Conservation (phyloP, 441 rosid species). For the Brassica hybrid region DNA sequence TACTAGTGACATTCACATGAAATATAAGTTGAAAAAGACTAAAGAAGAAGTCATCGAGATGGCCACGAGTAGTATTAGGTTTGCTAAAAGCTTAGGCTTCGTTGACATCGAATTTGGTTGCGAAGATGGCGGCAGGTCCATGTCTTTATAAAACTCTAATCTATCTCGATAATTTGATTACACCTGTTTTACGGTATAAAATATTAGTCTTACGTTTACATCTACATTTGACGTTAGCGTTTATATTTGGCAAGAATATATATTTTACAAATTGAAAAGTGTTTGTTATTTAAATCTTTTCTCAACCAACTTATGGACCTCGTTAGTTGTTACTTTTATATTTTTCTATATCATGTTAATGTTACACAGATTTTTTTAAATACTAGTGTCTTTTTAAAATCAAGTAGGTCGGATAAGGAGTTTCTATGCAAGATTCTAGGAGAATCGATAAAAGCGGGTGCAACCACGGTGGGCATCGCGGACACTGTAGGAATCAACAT, state of each 20-base stretch:
- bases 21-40: constrained; percentile 37
- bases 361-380: not conserved
- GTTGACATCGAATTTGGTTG: constrained; percentile 26
- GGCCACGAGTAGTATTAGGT: constrained; percentile 14
- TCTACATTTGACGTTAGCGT: not conserved
- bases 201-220: not conserved
- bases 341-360: not conserved
- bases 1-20: too few species aligned
- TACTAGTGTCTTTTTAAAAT: not conserved
- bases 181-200: not conserved
- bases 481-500: constrained; percentile 35
- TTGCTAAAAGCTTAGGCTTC: constrained; percentile 32
- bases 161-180: not conserved
- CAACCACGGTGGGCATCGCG: constrained; percentile 9
- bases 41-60: constrained; percentile 39
- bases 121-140: constrained; percentile 40
- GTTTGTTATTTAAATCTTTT: not conserved
- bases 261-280: too few species aligned
- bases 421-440: constrained; percentile 31
- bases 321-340: not conserved
- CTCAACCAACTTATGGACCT: not conserved
- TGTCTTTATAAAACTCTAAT: not conserved
- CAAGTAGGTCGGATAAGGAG: constrained; percentile 27
- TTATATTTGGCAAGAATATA: too few species aligned
- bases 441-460: constrained; percentile 35